phyloP scores from a whole-genome alignment of 1,139 yeast species.

The Taphrina confusa region DNA sequence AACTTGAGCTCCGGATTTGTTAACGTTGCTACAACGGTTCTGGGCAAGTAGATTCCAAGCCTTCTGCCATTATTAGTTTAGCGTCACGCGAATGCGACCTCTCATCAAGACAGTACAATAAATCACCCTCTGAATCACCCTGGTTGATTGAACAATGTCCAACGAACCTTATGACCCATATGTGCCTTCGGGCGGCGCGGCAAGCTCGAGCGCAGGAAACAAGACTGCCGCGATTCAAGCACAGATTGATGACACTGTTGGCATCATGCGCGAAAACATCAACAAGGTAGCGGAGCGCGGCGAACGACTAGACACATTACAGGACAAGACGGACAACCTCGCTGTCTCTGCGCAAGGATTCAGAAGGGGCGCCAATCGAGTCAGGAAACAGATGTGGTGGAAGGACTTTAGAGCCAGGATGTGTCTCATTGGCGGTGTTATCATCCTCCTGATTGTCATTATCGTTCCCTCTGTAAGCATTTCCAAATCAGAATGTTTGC shows the following conservation, averaged over 20 bases:
- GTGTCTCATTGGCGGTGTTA: slow-evolving; percentile 81
- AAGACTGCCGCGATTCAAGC: slow-evolving; percentile 43
- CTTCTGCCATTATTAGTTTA: background rate
- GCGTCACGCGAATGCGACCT: background rate
- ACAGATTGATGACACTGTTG: slow-evolving; percentile 96
- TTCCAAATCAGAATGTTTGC: background rate
- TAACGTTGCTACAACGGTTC: slow-evolving; percentile 13
- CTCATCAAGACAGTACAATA: no score
- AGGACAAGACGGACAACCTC: slow-evolving; percentile 84
- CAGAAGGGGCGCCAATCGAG: slow-evolving; percentile 95
- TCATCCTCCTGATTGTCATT: slow-evolving; percentile 80
- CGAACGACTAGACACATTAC: slow-evolving; percentile 87
- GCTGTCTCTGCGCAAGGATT: slow-evolving; percentile 94
- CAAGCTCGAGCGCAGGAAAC: slow-evolving; percentile 19
- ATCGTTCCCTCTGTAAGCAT: slow-evolving; percentile 86
- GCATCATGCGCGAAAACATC: slow-evolving; percentile 96
- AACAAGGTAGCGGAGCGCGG: slow-evolving; percentile 69
- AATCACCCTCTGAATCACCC: no score
- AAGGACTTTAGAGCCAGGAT: slow-evolving; percentile 95
- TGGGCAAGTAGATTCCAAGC: slow-evolving; percentile 8
- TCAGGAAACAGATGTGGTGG: slow-evolving; percentile 99
- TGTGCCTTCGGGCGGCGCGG: slow-evolving; percentile 25
- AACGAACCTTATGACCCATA: slow-evolving; percentile 35
- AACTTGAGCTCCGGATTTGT: slow-evolving; percentile 7
- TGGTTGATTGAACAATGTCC: slow-evolving; percentile 8